Base-by-base conservation (phyloP, 305 asterid genomes). In the Ilex paraguariensis region DNA sequence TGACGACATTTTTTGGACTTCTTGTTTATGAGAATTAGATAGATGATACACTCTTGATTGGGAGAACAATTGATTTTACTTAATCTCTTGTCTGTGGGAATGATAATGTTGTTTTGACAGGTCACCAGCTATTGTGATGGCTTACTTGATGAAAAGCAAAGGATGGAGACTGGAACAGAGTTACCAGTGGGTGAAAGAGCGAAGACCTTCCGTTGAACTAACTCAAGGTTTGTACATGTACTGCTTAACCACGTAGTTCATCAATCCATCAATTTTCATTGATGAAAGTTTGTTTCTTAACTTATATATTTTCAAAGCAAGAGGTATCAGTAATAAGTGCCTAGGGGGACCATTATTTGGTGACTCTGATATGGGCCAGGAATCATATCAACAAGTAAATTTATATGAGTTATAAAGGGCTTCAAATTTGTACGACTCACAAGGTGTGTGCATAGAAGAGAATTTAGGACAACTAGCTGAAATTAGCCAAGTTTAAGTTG, bases 111-210 rank as follows among this genome's bases (percentile, higher is more conserved):
- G 49, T 60, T 62, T 66, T 65, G 48, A 32, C 83, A 93, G 98
- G 76, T 90, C 97, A 2, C 95, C 98, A 40, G 98, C 96, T 39
- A 74, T 93, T 68, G 98, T 93, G 42, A 81, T 93, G 62, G 96
- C 98, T 52, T 93, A 68, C 79, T 82, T 93, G 84, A 93, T 93
- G 95, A 93, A 82, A 81, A 84, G 84, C 72, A 90, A 79, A 80
- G 89, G 92, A 57, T 93, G 97, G 98, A 87, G 69, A 70, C 83
- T 89, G 60, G 83, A 82, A 3, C 90, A 84, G 76, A 78, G 97
- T 74, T 84, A 82, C 67, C 94, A 80, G 66, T 93, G 97, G 98
- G 97, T 93, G 79, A 93, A 93, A 74, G 97, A 90, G 45, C 87
- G 81, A 55, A 78, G 91, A 72, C 87, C 95, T 60, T 74, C 85